Evolutionary conservation across 2,329 filamentous ascomycete genomes (phyloP), one percentile per base, ranked within the genome.

Genomic region (Didymella glomerata): DNA sequence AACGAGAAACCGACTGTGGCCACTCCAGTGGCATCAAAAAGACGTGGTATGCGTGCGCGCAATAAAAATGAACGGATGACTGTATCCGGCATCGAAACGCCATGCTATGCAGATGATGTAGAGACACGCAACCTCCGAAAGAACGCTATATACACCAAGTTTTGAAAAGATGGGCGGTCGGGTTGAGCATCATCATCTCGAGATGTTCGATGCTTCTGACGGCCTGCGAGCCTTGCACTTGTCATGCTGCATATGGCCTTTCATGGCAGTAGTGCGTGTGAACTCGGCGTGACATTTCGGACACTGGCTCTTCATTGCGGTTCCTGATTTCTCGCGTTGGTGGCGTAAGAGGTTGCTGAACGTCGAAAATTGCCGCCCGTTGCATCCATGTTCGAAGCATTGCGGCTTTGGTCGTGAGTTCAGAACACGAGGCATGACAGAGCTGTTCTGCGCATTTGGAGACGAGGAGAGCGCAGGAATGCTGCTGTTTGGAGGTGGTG

Each of bases 381-480:
- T 97, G 82, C 94, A 98, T 11, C 93, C 94, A 73, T 98, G 94
- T 61, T 97, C 94, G 91, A 92, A 98, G 78, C 94, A 97, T 75
- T 96, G 92, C 45, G 93, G 93, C 79, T 96, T 96, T n/a, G 92
- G 92, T 65, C 91, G 86, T 68, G 87, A 88, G 75, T 90, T 89
- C 18, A 93, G 84, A 16, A 93, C 86, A 59, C 90, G 84, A 16
- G 71, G 75, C 70, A 69, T 71, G 10, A 74, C 68, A 27, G 68
- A 62, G 57, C 60, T 70, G 32, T 60, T 61, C 53, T 72, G 70
- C 24, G 61, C 65, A 11, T 60, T 59, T 36, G 73, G 71, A 9
- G 68, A 71, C 16, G 72, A 68, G 20, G 71, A 66, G n/a, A 74
- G 65, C 13, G 69, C 67, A 32, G 71, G 61, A 24, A 71, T 57